These are phyloP conservation scores for Sporothrix curviconia DNA, from an alignment of 2,329 filamentous ascomycete genomes.

Conservation along the genomic window DNA sequence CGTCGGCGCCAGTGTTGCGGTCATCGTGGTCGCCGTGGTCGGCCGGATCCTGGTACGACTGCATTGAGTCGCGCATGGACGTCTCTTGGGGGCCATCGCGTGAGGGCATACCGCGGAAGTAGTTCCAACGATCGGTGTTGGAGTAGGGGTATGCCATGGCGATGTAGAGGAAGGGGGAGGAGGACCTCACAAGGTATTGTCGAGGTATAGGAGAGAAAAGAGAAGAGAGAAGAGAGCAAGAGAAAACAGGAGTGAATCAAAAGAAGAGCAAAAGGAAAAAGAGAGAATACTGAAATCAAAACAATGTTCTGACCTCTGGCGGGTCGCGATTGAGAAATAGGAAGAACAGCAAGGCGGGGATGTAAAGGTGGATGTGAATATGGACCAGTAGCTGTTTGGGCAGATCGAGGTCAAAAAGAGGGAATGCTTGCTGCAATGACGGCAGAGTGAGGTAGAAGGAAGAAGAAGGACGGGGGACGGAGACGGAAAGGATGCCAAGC, in stretches of 20 bases:
- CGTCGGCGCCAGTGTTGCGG: too few relatives aligned
- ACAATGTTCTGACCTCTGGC: background rate
- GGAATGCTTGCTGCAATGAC: background rate
- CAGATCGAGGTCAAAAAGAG: too few relatives aligned
- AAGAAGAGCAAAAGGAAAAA: background rate
- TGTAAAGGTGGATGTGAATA: too few relatives aligned
- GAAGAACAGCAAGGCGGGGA: too few relatives aligned
- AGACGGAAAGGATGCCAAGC: background rate
- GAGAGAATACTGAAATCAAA: background rate
- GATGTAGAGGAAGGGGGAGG: background rate
- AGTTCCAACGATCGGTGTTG: constrained; percentile 1
- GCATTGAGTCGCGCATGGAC: background rate
- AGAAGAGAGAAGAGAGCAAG: background rate
- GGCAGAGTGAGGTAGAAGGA: too few relatives aligned
- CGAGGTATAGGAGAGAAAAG: background rate
- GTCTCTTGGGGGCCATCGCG: background rate
- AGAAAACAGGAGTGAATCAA: background rate
- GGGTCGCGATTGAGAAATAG: background rate
- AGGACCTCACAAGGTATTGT: background rate
- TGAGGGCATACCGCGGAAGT: background rate
- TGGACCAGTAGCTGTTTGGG: too few relatives aligned
- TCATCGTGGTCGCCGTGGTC: background rate
- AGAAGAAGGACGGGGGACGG: too few relatives aligned
- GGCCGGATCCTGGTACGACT: background rate
- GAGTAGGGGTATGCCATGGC: background rate